Base-by-base conservation (phyloP, 1,139 yeast species). In the Sugiyamaella castrensis region DNA sequence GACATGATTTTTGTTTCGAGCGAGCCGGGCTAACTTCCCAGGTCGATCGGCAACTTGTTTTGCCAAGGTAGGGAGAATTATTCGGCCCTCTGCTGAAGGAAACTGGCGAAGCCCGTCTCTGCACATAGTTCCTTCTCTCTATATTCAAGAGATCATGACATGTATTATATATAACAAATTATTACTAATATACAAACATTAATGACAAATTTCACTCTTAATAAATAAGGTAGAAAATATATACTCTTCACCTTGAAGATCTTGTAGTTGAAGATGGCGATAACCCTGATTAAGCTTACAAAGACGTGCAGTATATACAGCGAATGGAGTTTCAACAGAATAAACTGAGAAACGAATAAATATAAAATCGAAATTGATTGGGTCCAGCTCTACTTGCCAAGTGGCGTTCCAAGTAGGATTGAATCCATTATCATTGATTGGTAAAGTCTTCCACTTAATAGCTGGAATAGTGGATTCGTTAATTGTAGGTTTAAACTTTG, bases 391-490 rank as follows among this genome's bases (percentile, higher is more conserved):
- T 1, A 86, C 76, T 24, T 67, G 61, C 53, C 82, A 75, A 4
- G 63, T 65, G 43, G 77, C 73, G 57, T 84, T 79, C 96, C 96
- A 89, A 2, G 76, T 69, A 0, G 98, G 97, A 64, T 86, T 89
- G 66, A 87, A 88, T 0, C 97, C 96, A 65, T 89, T 88, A 46
- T 76, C 75, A 15, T 62, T 51, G 2, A 79, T 71, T 2, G 70
- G 61, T 4, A 65, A 54, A 0, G 87, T 76, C 47, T 66, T 50
- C 60, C 63, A 54, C 52, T 60, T 50, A 30, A 32, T 40, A 13
- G 37, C 39, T 4, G 46, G 32, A 41, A 40, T 48, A 10, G 13
- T 61, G 56, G 40, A 29, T 8, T 47, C 33, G n/a, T 43, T 48
- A 31, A 19, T 24, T n/a, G 51, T 39, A 7, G 37, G 38, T 34